phyloP scores from a whole-genome alignment of 2,329 filamentous ascomycete genomes.

The Ceratocystis cubensis region DNA sequence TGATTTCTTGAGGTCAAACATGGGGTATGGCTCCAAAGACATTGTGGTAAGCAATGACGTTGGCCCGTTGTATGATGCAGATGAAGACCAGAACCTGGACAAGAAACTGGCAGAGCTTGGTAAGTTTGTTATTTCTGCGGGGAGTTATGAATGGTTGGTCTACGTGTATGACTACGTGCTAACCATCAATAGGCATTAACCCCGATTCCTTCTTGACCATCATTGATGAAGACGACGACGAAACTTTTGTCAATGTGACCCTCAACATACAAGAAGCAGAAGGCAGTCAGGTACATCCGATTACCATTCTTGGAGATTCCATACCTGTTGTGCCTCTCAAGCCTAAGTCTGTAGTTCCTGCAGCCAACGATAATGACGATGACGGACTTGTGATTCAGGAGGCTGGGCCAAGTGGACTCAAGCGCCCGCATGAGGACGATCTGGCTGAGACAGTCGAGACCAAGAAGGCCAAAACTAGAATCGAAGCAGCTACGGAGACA shows the following conservation, averaged over 20 bases:
- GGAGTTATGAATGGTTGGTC: no score
- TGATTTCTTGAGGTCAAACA: conserved; percentile 52
- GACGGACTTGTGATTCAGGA: conserved; percentile 24
- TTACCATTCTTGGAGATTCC: conserved; percentile 3
- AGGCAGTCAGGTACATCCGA: conserved; percentile 21
- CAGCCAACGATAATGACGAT: conserved; percentile 31
- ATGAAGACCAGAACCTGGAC: conserved; percentile 71
- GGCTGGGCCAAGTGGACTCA: conserved; percentile 26
- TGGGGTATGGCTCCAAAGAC: conserved; percentile 67
- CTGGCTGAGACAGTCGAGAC: conserved; percentile 25
- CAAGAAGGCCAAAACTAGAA: conserved; percentile 39
- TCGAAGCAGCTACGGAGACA: not conserved
- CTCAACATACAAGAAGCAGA: conserved; percentile 48
- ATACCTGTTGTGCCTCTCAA: conserved; percentile 41
- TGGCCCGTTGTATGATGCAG: conserved; percentile 76
- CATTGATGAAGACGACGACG: conserved; percentile 66
- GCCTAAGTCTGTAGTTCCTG: conserved; percentile 31
- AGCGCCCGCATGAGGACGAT: conserved; percentile 33
- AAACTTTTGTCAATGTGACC: conserved; percentile 67
- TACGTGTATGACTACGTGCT: conserved; percentile 18
- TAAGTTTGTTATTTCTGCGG: conserved; percentile 27
- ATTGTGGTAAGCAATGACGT: conserved; percentile 63
- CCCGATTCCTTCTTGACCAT: conserved; percentile 67
- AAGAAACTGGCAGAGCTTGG: conserved; percentile 70
- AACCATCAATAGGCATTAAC: conserved; percentile 44